Percentiles rank a stretch among this genome's conserved stretches.
Evolutionary conservation across 2,329 filamentous ascomycete species (phyloP).

Genomic region (Trichoderma pleuroti): DNA sequence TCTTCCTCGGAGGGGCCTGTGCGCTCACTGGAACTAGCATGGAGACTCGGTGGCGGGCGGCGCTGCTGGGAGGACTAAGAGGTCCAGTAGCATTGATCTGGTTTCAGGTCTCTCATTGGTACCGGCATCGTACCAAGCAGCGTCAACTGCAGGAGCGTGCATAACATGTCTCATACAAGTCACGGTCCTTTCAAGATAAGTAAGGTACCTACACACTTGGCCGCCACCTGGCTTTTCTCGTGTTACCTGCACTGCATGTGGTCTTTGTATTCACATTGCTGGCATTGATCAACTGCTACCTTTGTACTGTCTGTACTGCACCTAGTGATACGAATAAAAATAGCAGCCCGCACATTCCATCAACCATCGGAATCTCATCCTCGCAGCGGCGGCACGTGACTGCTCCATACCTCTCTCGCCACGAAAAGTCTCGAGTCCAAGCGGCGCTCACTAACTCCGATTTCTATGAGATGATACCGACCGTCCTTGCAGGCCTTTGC

Average conservation of each 20-base stretch:
- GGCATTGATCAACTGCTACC: neutral
- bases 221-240: neutral
- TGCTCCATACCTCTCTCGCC: neutral
- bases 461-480: neutral
- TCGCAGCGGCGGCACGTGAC: neutral
- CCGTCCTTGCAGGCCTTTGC: neutral
- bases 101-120: neutral
- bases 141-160: neutral
- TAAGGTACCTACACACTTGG: neutral
- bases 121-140: neutral
- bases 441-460: constrained; percentile 4
- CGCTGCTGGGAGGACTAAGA: neutral
- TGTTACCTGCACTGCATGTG: neutral
- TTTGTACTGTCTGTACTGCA: neutral
- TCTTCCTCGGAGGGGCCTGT: constrained; percentile 21
- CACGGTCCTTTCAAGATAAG: neutral
- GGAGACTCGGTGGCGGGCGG: neutral
- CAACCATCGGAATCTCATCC: neutral
- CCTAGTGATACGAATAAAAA: neutral
- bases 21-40: neutral
- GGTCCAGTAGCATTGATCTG: neutral
- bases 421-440: neutral
- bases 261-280: neutral
- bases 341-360: neutral
- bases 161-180: neutral